Evolutionary conservation across 2,329 filamentous ascomycete genomes (phyloP).

Genomic region (Fusarium virguliforme): DNA sequence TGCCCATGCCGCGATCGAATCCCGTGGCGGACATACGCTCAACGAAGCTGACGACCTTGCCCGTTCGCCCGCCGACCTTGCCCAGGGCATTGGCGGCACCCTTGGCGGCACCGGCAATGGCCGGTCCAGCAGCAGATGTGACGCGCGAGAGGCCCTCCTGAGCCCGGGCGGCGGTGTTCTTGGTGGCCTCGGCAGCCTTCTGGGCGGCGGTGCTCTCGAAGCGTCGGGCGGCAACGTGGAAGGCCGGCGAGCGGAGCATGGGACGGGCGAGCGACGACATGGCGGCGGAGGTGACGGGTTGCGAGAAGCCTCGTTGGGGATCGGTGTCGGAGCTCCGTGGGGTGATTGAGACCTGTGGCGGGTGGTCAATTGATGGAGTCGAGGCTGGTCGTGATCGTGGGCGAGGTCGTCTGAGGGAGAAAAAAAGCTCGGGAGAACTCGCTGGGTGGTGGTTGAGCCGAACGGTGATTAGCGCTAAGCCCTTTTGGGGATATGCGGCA

Average conservation of each 20-base stretch:
- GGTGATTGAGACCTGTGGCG: conserved; percentile 46
- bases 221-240: conserved; percentile 68
- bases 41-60: conserved; percentile 82
- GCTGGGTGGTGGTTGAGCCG: conserved; percentile 54
- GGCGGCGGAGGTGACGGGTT: conserved; percentile 51
- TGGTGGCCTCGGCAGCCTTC: conserved; percentile 63
- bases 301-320: conserved; percentile 45
- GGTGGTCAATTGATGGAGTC: conserved; percentile 58
- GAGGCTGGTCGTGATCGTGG: conserved; percentile 49
- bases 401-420: conserved; percentile 57
- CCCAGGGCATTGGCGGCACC: conserved; percentile 77
- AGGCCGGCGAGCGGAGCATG: conserved; percentile 63
- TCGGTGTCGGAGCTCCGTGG: conserved; percentile 51
- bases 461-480: conserved; percentile 50
- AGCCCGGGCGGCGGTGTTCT: conserved; percentile 73
- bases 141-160: conserved; percentile 88
- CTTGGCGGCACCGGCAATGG: conserved; percentile 79
- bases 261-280: conserved; percentile 61
- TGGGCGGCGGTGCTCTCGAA: conserved; percentile 72
- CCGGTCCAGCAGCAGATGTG: conserved; percentile 83
- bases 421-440: conserved; percentile 68
- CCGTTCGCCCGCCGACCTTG: conserved; percentile 87
- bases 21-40: conserved; percentile 78
- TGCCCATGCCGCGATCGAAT: not conserved
- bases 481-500: conserved; percentile 47